phyloP scores from a whole-genome alignment of 768 basidiomycete species.

The Phanerochaete sordida region DNA sequence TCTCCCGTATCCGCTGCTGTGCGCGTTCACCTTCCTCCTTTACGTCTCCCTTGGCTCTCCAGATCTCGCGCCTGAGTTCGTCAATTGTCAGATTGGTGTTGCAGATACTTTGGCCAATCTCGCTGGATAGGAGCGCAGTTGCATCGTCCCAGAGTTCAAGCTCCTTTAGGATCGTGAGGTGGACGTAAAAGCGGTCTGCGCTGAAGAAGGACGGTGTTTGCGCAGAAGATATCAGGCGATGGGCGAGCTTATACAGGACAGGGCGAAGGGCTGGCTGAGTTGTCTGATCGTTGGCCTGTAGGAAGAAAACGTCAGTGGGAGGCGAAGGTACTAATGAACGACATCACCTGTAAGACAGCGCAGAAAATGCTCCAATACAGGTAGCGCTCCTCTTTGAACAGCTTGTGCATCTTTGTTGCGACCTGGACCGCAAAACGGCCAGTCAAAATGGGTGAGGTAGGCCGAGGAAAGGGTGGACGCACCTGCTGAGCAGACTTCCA shows the following conservation, averaged over 20 bases:
- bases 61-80: slow-evolving; percentile 71
- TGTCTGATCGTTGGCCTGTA: slow-evolving; percentile 63
- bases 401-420: slow-evolving; percentile 78
- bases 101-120: slow-evolving; percentile 65
- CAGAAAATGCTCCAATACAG: slow-evolving; percentile 83
- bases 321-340: not conserved
- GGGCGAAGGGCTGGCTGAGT: slow-evolving; percentile 62
- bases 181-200: slow-evolving; percentile 76
- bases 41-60: slow-evolving; percentile 50
- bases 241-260: slow-evolving; percentile 74
- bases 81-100: slow-evolving; percentile 70
- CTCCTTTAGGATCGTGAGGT: slow-evolving; percentile 68
- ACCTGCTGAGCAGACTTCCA: slow-evolving; percentile 90
- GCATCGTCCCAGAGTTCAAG: slow-evolving; percentile 70
- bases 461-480: slow-evolving; percentile 4
- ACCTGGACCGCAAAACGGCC: slow-evolving; percentile 39
- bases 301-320: not conserved
- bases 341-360: slow-evolving; percentile 70
- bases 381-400: slow-evolving; percentile 79
- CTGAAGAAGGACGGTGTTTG: slow-evolving; percentile 59
- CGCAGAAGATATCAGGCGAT: slow-evolving; percentile 63
- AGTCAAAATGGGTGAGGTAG: not conserved
- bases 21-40: slow-evolving; percentile 63
- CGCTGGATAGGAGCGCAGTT: slow-evolving; percentile 60
- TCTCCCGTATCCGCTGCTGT: slow-evolving; percentile 52